Percentiles rank a stretch among this genome's conserved stretches.
Evolutionary conservation across 2,329 filamentous ascomycete species (phyloP).

Genomic region (Taxawa tesnikishii): DNA sequence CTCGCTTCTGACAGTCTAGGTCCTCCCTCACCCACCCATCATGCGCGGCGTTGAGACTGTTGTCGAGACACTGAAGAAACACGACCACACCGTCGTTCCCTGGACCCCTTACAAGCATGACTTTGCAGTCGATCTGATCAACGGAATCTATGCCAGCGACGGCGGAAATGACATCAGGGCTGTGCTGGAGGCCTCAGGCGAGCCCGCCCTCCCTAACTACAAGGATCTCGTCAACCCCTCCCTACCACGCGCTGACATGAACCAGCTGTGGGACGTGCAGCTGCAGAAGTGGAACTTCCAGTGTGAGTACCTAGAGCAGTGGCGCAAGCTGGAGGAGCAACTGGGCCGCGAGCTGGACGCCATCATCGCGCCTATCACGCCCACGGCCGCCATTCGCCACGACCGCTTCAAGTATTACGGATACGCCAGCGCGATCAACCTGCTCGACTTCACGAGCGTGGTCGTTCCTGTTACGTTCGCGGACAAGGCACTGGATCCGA

Average conservation of each 20-base stretch:
- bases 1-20: too few relatives aligned
- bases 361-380: constrained; percentile 47
- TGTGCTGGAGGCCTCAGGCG: neutral
- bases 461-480: constrained; percentile 39
- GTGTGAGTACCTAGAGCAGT: constrained; percentile 31
- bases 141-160: constrained; percentile 5
- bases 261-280: constrained; percentile 1
- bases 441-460: constrained; percentile 51
- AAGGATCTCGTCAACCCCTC: constrained; percentile 1
- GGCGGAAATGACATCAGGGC: constrained; percentile 2
- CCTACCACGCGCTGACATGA: constrained; percentile 3
- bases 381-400: constrained; percentile 42
- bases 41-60: constrained; percentile 43
- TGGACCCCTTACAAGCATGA: constrained; percentile 42
- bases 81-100: constrained; percentile 43
- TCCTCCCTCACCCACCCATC: constrained; percentile 58
- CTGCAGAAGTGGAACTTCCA: constrained; percentile 31
- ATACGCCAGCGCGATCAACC: constrained; percentile 48
- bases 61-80: constrained; percentile 35
- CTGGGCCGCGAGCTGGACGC: constrained; percentile 46
- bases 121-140: constrained; percentile 13
- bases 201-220: too few relatives aligned
- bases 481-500: too few relatives aligned
- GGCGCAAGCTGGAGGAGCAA: constrained; percentile 45
- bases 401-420: constrained; percentile 47